Base-by-base conservation (phyloP, 148 eudicot species). In the Suaeda aralocaspica region DNA sequence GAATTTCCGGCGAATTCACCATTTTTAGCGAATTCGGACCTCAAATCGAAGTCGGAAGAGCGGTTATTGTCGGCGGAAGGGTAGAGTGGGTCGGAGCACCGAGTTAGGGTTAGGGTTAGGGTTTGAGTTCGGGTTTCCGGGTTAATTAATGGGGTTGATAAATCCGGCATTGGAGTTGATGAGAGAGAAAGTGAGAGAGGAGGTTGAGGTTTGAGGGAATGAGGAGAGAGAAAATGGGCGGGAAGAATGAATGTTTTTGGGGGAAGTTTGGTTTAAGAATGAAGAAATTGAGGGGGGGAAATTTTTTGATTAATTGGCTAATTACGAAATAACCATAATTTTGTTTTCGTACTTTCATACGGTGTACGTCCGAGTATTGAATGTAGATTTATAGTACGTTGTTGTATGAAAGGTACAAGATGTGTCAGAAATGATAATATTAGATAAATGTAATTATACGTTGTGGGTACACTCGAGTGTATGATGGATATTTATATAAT, bases 121-220 rank as follows among this genome's bases (percentile, higher is more conserved):
- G 73, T 66, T 69, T 73, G 51, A 71, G 82, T 45, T 62, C 75
- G 68, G 65, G 78, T 31, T 64, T 76, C 63, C 3, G 84, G 66
- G 21, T 56, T 80, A 65, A 67, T 9, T 26, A 68, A 33, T 46
- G 77, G 33, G 24, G 41, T 53, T n/a, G 77, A 79, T 26, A 83
- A 64, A 70, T 80, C 86, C 41, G 83, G 86, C 86, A 83, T 83
- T 12, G 15, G 13, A 14, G 8, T 7, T 0, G 11, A 13, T 6
- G 72, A 59, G 57, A 36, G 68, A 68, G 60, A 56, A 57, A 44
- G 41, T 36, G 72, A 52, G 60, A 49, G 64, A 45, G 60, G 29
- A 72, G 28, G 29, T 66, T 19, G 45, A 66, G n/a, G 22, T n/a
- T n/a, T n/a, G n/a, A n/a, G n/a, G n/a, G n/a, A n/a, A n/a, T n/a